These are phyloP conservation scores for Tylopilus sp. DNA, from an alignment of 1,284 basidiomycete species.

Conservation along the genomic window DNA sequence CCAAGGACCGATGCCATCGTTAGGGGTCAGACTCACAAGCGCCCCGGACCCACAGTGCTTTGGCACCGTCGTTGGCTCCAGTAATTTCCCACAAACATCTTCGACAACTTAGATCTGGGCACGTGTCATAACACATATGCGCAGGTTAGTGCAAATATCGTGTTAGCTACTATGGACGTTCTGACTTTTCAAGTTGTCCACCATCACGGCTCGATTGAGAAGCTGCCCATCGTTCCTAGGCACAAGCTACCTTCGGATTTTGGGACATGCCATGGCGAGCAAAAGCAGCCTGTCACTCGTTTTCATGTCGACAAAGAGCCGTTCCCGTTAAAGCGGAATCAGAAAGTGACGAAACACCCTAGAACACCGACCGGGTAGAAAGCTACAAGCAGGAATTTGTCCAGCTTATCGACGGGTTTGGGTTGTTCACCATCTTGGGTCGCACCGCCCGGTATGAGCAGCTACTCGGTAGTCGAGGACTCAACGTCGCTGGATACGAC, in stretches of 20 bases:
- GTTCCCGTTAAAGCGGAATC: background rate
- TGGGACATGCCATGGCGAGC: background rate
- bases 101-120: too few species aligned
- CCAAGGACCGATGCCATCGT: slow-evolving; percentile 23
- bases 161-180: too few species aligned
- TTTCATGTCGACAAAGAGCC: background rate
- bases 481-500: slow-evolving; percentile 5
- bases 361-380: background rate
- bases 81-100: too few species aligned
- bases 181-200: too few species aligned
- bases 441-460: background rate
- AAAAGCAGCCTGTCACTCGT: background rate
- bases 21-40: background rate
- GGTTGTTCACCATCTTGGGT: background rate
- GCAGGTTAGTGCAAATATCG: too few species aligned
- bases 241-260: too few species aligned
- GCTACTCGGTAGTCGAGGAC: background rate
- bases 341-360: background rate
- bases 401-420: background rate
- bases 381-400: background rate
- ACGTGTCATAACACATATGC: too few species aligned
- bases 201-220: too few species aligned
- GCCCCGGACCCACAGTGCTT: too few species aligned
- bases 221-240: too few species aligned
- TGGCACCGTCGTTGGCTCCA: too few species aligned